These are phyloP conservation scores for Lathyrus oleraceus DNA, from an alignment of 306 rosid species.

Conservation along the genomic window DNA sequence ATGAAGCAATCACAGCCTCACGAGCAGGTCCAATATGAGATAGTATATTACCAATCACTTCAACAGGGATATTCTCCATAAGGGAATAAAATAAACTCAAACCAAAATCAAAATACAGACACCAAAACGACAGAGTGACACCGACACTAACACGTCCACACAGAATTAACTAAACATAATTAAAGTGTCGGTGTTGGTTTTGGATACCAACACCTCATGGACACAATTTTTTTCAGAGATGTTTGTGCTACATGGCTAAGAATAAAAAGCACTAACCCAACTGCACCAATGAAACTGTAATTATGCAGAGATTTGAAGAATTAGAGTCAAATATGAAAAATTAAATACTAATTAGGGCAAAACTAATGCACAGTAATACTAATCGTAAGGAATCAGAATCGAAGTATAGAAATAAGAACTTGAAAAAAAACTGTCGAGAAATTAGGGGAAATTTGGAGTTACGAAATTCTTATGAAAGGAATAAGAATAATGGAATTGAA, in stretches of 20 bases:
- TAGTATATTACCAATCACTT: constrained; percentile 79
- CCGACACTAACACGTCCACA: no score
- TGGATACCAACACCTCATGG: no score
- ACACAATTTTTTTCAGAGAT: no score
- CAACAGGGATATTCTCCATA: constrained; percentile 80
- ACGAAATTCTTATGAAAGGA: background rate
- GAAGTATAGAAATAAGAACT: background rate
- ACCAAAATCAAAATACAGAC: no score
- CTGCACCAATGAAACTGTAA: background rate
- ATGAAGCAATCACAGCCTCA: constrained; percentile 74
- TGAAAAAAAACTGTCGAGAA: background rate
- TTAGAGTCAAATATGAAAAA: background rate
- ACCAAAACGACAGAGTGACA: no score
- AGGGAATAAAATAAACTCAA: no score
- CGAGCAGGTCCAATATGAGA: constrained; percentile 71
- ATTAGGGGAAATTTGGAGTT: background rate
- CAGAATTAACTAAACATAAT: no score
- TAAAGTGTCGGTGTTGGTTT: no score
- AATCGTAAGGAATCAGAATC: background rate
- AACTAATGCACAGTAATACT: background rate
- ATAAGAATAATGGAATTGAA: background rate
- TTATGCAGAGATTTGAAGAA: background rate
- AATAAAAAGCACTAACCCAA: background rate
- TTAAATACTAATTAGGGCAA: no score
- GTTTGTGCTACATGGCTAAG: background rate